phyloP scores from a whole-genome alignment of 176 grass and related monocot genomes.

The Stipa capillata region DNA sequence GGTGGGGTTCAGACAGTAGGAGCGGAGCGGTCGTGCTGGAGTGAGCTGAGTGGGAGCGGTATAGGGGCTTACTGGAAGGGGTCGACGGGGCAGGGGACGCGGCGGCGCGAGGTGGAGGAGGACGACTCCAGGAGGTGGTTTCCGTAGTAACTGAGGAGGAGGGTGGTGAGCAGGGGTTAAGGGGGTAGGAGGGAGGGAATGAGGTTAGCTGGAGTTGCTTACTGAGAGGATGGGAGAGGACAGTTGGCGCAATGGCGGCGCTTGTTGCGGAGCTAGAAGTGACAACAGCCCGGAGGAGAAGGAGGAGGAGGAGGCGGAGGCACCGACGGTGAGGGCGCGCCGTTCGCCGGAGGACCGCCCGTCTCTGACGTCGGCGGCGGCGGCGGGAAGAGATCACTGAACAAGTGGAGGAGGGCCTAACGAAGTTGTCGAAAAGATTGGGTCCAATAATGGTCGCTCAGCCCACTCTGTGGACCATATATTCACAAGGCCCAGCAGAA shows the following conservation, averaged over 20 bases:
- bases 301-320: too few species aligned
- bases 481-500: too few species aligned
- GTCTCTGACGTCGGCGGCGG: background rate
- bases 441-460: too few species aligned
- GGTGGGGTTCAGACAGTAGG: background rate
- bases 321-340: background rate
- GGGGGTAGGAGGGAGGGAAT: background rate
- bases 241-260: conserved; percentile 86
- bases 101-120: conserved; percentile 19
- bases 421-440: too few species aligned
- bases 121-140: conserved; percentile 58
- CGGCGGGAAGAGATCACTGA: background rate
- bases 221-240: conserved; percentile 43
- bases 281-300: conserved; percentile 33
- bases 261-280: conserved; percentile 82
- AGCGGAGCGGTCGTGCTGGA: background rate
- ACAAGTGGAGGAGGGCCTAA: background rate
- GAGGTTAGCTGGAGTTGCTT: background rate
- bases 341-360: conserved; percentile 15
- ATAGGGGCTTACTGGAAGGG: conserved; percentile 58
- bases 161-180: background rate
- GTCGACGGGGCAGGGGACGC: conserved; percentile 79
- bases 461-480: too few species aligned
- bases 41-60: background rate
- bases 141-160: conserved; percentile 58